Percentiles rank a stretch among this genome's conserved stretches.
These are phyloP conservation scores for Kalmusia sp. DNA, from an alignment of 2,329 filamentous ascomycete species.

Conservation along the genomic window DNA sequence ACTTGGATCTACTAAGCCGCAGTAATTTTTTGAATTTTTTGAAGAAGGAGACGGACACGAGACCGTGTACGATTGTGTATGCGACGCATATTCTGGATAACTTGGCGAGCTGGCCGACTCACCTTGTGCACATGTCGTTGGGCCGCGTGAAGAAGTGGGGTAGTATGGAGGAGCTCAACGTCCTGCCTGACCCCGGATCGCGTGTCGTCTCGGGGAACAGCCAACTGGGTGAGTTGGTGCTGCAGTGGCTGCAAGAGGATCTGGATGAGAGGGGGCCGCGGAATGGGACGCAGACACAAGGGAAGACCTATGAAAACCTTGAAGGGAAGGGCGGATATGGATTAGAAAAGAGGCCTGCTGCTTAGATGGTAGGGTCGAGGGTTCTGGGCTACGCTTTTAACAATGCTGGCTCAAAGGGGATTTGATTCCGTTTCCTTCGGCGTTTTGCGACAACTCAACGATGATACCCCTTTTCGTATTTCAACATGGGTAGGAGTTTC, in stretches of 20 bases:
- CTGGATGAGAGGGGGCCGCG: conserved; percentile 79
- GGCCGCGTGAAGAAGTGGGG: conserved; percentile 90
- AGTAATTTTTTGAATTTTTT: conserved; percentile 86
- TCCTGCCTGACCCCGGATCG: conserved; percentile 52
- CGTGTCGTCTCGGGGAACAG: conserved; percentile 72
- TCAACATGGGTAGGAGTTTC: conserved; percentile 30
- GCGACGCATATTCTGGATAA: conserved; percentile 98
- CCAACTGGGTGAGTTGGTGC: conserved; percentile 82
- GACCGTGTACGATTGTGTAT: conserved; percentile 92
- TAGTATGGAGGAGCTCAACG: conserved; percentile 66
- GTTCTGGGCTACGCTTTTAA: background rate
- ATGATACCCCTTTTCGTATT: conserved; percentile 44
- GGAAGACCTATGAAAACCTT: conserved; percentile 66
- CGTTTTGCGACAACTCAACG: conserved; percentile 41
- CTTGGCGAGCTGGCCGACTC: conserved; percentile 90
- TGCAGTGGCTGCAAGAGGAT: conserved; percentile 86
- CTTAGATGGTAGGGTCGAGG: background rate
- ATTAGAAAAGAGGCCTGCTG: conserved; percentile 55
- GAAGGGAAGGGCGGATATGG: conserved; percentile 72
- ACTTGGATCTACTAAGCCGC: conserved; percentile 86
- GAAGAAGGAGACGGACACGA: conserved; percentile 81
- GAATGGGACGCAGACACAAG: conserved; percentile 66
- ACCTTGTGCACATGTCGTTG: conserved; percentile 94
- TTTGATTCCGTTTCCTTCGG: conserved; percentile 22
- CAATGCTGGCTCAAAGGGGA: conserved; percentile 21